Conservation (phyloP, 768 basidiomycete species). For the Melanogaster broomeanus region DNA sequence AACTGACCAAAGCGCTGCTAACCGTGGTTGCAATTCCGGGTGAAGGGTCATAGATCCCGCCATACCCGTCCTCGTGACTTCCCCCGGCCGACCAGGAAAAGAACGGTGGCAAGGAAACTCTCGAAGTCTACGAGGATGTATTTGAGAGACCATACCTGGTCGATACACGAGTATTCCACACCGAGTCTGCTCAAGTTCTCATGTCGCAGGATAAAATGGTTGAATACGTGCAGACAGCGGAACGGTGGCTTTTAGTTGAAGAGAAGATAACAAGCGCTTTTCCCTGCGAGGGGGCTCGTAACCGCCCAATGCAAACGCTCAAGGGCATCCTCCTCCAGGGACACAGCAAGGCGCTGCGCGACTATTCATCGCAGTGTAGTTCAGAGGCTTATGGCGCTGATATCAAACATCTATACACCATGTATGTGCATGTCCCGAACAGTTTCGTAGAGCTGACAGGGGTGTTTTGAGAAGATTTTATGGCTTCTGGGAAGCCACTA, state of each 20-base stretch:
- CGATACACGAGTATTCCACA: constrained; percentile 80
- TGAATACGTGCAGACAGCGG: too few relatives aligned
- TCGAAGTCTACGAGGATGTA: constrained; percentile 84
- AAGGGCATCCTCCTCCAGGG: background rate
- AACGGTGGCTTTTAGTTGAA: constrained; percentile 59
- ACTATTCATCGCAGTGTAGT: too few relatives aligned
- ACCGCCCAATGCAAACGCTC: background rate
- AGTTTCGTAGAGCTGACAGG: too few relatives aligned
- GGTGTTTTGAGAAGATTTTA: too few relatives aligned
- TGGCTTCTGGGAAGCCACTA: too few relatives aligned
- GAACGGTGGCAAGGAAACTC: constrained; percentile 82
- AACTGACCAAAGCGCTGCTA: constrained; percentile 82
- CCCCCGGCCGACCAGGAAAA: background rate
- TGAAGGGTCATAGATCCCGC: background rate
- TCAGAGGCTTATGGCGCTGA: too few relatives aligned
- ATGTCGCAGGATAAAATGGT: background rate
- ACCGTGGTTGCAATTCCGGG: constrained; percentile 69
- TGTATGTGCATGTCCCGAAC: too few relatives aligned
- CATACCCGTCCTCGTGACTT: background rate
- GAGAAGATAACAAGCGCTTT: constrained; percentile 35
- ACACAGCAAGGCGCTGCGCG: background rate
- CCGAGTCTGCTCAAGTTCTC: background rate
- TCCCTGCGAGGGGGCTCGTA: background rate
- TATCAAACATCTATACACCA: too few relatives aligned
- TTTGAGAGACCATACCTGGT: constrained; percentile 83